A percentile compares a stretch with the other conserved stretches of the same genome.
These are phyloP conservation scores for Corchorus capsularis DNA, from an alignment of 345 rosid species.

Conservation along the genomic window DNA sequence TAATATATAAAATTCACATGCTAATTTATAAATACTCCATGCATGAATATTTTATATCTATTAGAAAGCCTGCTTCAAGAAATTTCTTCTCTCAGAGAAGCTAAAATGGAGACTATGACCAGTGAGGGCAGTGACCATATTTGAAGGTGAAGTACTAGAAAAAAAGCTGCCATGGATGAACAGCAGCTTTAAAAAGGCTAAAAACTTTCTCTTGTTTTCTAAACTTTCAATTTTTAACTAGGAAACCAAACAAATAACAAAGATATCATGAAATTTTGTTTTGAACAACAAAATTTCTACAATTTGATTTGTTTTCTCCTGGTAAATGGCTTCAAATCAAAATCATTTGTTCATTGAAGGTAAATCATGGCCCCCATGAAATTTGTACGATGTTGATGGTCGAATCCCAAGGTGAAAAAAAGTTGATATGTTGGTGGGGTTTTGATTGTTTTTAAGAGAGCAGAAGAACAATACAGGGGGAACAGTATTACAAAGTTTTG, in stretches of 20 bases:
- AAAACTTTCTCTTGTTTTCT: neutral
- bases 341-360: conserved; percentile 19
- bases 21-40: too few relatives aligned
- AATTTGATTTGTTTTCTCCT: neutral
- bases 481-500: neutral
- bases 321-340: conserved; percentile 16
- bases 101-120: neutral
- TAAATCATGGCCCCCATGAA: conserved; percentile 12
- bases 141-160: neutral
- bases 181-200: neutral
- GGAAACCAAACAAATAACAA: neutral
- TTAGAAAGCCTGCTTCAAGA: neutral
- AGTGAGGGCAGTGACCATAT: neutral
- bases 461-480: conserved; percentile 1
- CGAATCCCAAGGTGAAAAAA: conserved; percentile 23
- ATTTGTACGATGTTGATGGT: conserved; percentile 20
- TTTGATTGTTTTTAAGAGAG: conserved; percentile 7
- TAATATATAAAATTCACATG: too few relatives aligned
- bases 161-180: neutral
- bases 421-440: conserved; percentile 16
- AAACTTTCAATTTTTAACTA: neutral
- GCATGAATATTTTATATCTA: neutral
- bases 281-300: neutral
- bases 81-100: neutral
- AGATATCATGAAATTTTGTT: conserved; percentile 2